Base-by-base conservation (phyloP, 768 basidiomycete genomes). In the Favolaschia claudopus region DNA sequence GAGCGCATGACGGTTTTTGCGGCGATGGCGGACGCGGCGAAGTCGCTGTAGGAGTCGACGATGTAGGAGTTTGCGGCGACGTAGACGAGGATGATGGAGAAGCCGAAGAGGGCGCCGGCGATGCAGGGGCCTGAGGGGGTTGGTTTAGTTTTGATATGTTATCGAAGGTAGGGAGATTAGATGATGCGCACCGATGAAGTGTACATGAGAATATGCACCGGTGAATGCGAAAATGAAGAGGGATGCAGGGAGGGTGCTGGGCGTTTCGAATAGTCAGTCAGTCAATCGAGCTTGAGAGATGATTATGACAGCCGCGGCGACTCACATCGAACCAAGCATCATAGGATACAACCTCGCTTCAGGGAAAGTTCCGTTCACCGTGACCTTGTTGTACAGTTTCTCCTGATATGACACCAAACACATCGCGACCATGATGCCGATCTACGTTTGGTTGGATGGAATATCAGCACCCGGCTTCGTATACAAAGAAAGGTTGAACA, bases 141-240 rank as follows among this genome's bases (percentile, higher is more conserved):
- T 22, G 19, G 42, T 28, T 22, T 9, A 25, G 17, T 19, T 5
- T 15, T n/a, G n/a, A 47, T 14, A 1, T 15, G 29, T 31, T 31
- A 34, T 17, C 48, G 53, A 36, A 10, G 27, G 27, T 38, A 27
- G 42, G 33, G 24, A 42, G 17, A 37, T 13, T 15, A 34, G 32
- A 10, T n/a, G 17, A 14, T 28, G 46, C 70, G 8, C 52, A 66
- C 70, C 75, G 7, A 79, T 77, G 72, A 75, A 80, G 64, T 79
- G 73, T 0, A 81, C 76, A 55, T 61, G 64, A 13, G 62, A 42
- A 58, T 77, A 80, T n/a, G 70, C 79, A 15, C 79, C 79, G 12
- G 79, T 79, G 65, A 78, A 79, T 2, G 79, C 79, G 57, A 83
- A 79, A 43, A 79, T 70, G 68, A 82, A 79, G 12, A 82, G 71